Base-by-base conservation (phyloP, 148 eudicot genomes). In the Heliamphora exappendiculata region DNA sequence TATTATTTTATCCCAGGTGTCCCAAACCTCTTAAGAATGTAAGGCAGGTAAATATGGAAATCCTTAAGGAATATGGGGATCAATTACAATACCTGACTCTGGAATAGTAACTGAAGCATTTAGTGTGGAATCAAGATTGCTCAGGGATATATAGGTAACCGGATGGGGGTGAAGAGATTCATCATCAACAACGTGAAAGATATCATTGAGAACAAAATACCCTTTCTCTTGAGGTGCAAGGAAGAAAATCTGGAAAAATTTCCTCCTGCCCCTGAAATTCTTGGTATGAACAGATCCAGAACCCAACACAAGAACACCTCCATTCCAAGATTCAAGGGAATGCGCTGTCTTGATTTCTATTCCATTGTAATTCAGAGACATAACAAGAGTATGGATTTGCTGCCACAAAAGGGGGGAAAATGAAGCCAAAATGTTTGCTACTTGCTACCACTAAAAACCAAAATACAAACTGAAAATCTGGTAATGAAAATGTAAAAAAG, bases 211-310 rank as follows among this genome's bases (percentile, higher is more conserved):
- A 74, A 95, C 94, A 82, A 92, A 92, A 79, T 83, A 95, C 37
- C 98, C 98, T 83, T 88, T 89, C 79, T 92, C 97, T 67, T 95
- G 99, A 57, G 99, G 99, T 39, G 96, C 99, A 76, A 95, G 90
- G 81, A 92, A 95, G 83, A 95, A 95, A 20, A 91, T 92, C 75
- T 95, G 94, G 76, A 89, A 88, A 80, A 95, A 95, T 65, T 88
- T 95, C 87, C 87, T 92, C 85, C 86, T 84, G 64, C 82, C 81
- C 77, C 62, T 87, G 77, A 84, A 85, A 78, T 87, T 88, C 77
- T 88, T 86, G n/a, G 80, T 75, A 78, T 86, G 90, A 70, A 88
- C 86, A 63, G 94, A 86, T 20, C 99, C 99, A 3, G 96, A 87
- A 73, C 88, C 96, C 93, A 95, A 86, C 77, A 93, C 94, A 42